Base-by-base conservation (phyloP, 2,329 filamentous ascomycete genomes). In the Venturiaceae sp. region DNA sequence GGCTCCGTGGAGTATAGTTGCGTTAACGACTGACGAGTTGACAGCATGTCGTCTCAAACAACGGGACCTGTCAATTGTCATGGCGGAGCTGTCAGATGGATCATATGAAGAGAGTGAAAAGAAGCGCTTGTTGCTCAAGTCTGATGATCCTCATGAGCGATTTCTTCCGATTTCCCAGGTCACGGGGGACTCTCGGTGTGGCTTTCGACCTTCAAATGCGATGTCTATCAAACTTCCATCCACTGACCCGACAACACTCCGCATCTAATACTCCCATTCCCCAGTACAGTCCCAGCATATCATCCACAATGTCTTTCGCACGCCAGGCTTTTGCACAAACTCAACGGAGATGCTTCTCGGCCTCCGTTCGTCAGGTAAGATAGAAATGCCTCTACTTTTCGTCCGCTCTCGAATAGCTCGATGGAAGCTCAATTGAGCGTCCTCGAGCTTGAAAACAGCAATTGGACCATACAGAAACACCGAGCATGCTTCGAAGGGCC, bases 271-370 rank as follows among this genome's bases (percentile, higher is more conserved):
- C 23, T n/a, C 34, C 14, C 36, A 39, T n/a, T 11, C n/a, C 7
- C 32, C 52, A 54, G 34, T 36, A 23, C 34, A 23, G 21, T 54
- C 52, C 23, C n/a, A 13, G 8, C 19, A 13, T 36, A 34, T 59
- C 52, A 1, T 34, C 28, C 34, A 34, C 58, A 64, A 92, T 95
- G 90, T 92, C 92, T 75, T 83, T 86, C 65, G 75, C 77, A 66
- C 76, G 78, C 67, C 75, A 78, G 66, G 70, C 77, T 63, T 75
- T 79, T 67, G 72, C 74, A 65, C 74, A 76, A 65, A 71, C 71
- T 66, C 76, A 78, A 75, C 72, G 78, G 68, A 72, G 78, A 68
- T 71, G 76, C 62, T 80, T 81, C 72, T 79, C 78, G 61, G 75
- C 73, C 62, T 77, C 77, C 61, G 73, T 77, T 67, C 71, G 73